These are phyloP conservation scores for Aspergillus neoniger DNA, from an alignment of 2,329 filamentous ascomycete species.

Conservation along the genomic window DNA sequence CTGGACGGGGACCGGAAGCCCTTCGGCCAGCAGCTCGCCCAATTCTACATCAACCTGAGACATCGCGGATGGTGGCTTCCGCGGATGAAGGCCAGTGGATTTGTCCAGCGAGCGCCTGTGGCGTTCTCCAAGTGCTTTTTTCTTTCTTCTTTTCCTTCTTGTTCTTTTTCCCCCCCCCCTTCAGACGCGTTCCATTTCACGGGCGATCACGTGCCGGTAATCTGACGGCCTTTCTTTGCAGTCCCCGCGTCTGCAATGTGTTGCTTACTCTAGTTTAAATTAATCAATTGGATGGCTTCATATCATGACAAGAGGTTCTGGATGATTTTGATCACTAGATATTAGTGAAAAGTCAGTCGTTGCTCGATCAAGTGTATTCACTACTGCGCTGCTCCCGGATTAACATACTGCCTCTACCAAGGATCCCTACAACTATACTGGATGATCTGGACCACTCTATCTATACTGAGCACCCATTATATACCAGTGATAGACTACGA, in stretches of 20 bases:
- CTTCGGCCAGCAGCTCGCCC: constrained; percentile 52
- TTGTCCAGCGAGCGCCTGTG: not conserved
- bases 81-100: constrained; percentile 3
- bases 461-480: not conserved
- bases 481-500: not conserved
- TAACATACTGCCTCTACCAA: too few relatives aligned
- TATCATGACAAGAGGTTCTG: not conserved
- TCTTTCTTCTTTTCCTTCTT: not conserved
- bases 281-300: not conserved
- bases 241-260: not conserved
- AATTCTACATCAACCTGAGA: constrained; percentile 39
- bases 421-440: too few relatives aligned
- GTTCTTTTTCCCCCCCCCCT: constrained; percentile 2
- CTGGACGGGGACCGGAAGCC: constrained; percentile 54
- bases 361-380: too few relatives aligned
- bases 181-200: constrained; percentile 13
- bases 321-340: accelerated
- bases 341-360: too few relatives aligned
- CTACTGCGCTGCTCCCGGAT: too few relatives aligned
- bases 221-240: not conserved
- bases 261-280: not conserved
- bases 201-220: constrained; percentile 19
- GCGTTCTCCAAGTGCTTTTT: constrained; percentile 6
- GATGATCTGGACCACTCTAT: too few relatives aligned
- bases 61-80: constrained; percentile 15